phyloP scores from a whole-genome alignment of 2,329 filamentous ascomycete species.

The Aspergillus fijiensis region DNA sequence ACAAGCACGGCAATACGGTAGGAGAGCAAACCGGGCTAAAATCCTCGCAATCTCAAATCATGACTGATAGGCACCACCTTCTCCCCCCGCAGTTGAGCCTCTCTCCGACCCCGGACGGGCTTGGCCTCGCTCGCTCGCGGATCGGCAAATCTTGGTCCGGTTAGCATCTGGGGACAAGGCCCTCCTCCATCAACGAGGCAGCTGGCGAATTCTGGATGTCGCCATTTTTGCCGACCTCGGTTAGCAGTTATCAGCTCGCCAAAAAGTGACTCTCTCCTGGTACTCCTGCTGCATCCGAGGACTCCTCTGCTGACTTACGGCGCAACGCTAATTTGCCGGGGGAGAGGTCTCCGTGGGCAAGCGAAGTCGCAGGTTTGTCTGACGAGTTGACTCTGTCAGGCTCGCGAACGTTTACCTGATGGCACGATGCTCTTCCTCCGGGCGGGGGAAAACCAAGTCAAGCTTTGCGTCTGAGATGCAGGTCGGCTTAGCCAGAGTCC shows the following conservation, averaged over 20 bases:
- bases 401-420: neutral
- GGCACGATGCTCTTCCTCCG: neutral
- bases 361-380: neutral
- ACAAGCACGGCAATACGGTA: neutral
- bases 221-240: constrained; percentile 4
- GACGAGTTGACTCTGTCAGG: neutral
- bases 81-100: constrained; percentile 16
- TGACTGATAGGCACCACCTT: neutral
- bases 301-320: neutral
- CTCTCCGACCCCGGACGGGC: constrained; percentile 15
- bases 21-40: neutral
- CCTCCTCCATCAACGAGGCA: neutral
- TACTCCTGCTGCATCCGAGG: neutral
- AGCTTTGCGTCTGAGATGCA: neutral
- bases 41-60: constrained; percentile 17
- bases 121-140: constrained; percentile 7
- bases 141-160: constrained; percentile 15
- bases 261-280: neutral
- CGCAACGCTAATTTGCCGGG: neutral
- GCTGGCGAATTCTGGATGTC: neutral
- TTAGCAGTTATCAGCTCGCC: constrained; percentile 1
- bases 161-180: neutral
- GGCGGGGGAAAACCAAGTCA: neutral
- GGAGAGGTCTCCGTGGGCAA: neutral
- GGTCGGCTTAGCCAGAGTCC: neutral